These are phyloP conservation scores for Scorias spongiosa DNA, from an alignment of 2,329 filamentous ascomycete species.

Conservation along the genomic window DNA sequence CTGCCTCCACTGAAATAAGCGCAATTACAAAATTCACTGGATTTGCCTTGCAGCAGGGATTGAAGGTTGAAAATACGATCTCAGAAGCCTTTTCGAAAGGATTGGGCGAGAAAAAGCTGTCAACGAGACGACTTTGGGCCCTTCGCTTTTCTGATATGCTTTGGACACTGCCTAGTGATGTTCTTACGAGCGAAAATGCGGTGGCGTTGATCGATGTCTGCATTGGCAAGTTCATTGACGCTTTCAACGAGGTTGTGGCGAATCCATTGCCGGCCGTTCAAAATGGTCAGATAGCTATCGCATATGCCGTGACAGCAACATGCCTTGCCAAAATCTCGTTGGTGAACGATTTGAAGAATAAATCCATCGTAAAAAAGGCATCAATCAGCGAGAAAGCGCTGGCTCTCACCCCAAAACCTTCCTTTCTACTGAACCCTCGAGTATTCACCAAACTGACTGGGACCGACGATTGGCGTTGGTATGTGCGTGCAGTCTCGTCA, in stretches of 20 bases:
- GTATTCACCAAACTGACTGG: conserved; percentile 66
- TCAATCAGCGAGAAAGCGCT: conserved; percentile 51
- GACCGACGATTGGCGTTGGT: conserved; percentile 67
- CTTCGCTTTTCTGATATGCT: conserved; percentile 58
- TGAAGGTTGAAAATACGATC: conserved; percentile 49
- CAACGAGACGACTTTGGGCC: conserved; percentile 66
- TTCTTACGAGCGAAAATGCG: conserved; percentile 33
- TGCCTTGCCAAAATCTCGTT: conserved; percentile 38
- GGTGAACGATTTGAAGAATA: conserved; percentile 38
- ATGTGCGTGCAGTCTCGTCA: conserved; percentile 52
- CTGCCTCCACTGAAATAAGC: conserved; percentile 59
- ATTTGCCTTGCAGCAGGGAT: conserved; percentile 45
- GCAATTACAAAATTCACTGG: conserved; percentile 52
- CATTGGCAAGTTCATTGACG: conserved; percentile 45
- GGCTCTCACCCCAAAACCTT: conserved; percentile 61
- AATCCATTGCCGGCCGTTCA: conserved; percentile 71
- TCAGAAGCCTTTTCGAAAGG: conserved; percentile 66
- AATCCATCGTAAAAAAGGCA: conserved; percentile 45
- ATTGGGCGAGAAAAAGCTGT: conserved; percentile 66
- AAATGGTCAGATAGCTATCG: conserved; percentile 65
- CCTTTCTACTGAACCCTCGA: conserved; percentile 70
- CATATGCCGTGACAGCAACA: conserved; percentile 58
- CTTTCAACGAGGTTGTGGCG: conserved; percentile 60
- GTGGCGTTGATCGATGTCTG: conserved; percentile 34
- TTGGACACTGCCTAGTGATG: conserved; percentile 37